These are phyloP conservation scores for Emmonsia crescens DNA, from an alignment of 2,329 filamentous ascomycete species.

Conservation along the genomic window DNA sequence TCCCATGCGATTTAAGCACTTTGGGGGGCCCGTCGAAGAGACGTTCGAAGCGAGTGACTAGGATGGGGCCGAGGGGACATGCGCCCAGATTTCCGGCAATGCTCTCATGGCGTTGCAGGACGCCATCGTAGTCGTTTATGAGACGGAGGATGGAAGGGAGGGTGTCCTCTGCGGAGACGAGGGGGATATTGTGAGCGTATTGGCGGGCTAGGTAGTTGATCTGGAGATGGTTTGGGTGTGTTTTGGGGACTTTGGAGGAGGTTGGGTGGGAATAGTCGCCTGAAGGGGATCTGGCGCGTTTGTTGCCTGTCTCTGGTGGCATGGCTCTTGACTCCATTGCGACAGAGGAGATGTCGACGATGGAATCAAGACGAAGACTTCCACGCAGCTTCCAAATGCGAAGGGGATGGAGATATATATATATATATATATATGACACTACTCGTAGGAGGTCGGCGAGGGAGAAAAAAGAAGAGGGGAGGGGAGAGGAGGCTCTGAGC, in stretches of 20 bases:
- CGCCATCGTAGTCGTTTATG: conserved; percentile 72
- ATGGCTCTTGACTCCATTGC: conserved; percentile 26
- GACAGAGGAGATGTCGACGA: conserved; percentile 5
- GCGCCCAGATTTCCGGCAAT: conserved; percentile 77
- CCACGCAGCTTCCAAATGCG: background rate
- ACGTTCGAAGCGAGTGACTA: conserved; percentile 76
- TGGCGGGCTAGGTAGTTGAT: conserved; percentile 59
- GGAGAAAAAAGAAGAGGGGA: background rate
- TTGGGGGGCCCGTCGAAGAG: conserved; percentile 73
- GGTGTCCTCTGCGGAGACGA: conserved; percentile 55
- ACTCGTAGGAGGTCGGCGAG: background rate
- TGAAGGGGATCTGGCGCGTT: conserved; percentile 37
- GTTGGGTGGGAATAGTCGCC: conserved; percentile 26
- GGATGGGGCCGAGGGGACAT: conserved; percentile 67
- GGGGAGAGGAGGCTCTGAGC: background rate
- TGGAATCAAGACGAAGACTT: background rate
- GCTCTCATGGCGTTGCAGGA: conserved; percentile 75
- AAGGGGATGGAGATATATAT: background rate
- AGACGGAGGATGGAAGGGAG: conserved; percentile 63
- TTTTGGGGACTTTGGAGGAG: conserved; percentile 44
- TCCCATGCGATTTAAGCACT: conserved; percentile 51
- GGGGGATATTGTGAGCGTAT: conserved; percentile 49
- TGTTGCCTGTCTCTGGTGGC: conserved; percentile 29
- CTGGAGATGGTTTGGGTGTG: conserved; percentile 48
- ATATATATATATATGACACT: background rate